phyloP scores from a whole-genome alignment of 75 land plant species.

The Pinus albicaulis region DNA sequence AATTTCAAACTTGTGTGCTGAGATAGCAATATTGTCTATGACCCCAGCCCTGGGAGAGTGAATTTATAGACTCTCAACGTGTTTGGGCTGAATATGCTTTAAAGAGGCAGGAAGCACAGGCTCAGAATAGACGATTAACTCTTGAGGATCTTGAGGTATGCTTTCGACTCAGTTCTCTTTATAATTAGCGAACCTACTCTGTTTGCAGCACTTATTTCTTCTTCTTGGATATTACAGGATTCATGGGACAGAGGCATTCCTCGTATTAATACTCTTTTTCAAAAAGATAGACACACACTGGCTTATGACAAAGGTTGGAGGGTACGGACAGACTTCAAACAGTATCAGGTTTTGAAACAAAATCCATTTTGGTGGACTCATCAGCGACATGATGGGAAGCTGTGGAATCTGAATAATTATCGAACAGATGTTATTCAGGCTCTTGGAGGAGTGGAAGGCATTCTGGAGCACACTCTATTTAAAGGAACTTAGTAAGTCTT shows the following conservation, averaged over 20 bases:
- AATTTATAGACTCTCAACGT: constrained; percentile 97
- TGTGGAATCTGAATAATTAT: constrained; percentile 99
- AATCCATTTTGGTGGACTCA: constrained; percentile 99
- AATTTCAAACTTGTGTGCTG: background rate
- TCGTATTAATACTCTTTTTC: constrained; percentile 97
- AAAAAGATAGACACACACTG: constrained; percentile 96
- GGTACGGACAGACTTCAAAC: constrained; percentile 98
- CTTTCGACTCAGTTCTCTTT: background rate
- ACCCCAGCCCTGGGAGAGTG: constrained; percentile 99
- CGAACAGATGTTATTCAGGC: constrained; percentile 99
- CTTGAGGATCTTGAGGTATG: constrained; percentile 97
- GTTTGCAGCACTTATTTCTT: background rate
- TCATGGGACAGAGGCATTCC: constrained; percentile 99
- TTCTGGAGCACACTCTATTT: constrained; percentile 95
- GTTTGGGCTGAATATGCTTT: constrained; percentile 99
- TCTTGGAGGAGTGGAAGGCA: constrained; percentile 99
- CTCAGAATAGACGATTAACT: constrained; percentile 95
- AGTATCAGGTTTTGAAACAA: constrained; percentile 96
- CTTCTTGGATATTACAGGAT: constrained; percentile 46
- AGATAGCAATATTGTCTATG: constrained; percentile 7
- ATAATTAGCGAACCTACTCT: background rate
- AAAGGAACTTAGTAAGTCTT: constrained; percentile 96
- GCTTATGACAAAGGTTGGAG: constrained; percentile 99
- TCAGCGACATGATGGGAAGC: constrained; percentile 98
- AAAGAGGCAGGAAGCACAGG: constrained; percentile 98